Evolutionary conservation across 2,329 filamentous ascomycete genomes (phyloP), one percentile per base, ranked within the genome.

Genomic region (Pseudogymnoascus verrucosus): DNA sequence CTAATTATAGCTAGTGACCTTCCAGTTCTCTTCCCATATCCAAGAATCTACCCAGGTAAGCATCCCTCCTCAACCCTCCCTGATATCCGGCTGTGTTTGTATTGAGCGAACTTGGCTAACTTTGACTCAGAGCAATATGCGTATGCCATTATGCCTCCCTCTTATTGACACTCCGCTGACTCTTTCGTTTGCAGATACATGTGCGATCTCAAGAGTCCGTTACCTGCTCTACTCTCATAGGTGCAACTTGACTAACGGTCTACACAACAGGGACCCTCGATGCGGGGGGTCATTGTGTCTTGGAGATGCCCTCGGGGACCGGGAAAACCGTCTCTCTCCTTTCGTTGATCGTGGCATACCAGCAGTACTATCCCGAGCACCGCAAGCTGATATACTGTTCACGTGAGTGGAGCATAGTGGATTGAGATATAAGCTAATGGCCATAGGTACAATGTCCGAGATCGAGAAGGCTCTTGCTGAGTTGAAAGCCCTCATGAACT

Each of bases 281-380:
- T 82, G 89, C 89, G 19, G 91, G 91, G 62, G 96, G 95, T 66
- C 92, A 99, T 78, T 97, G 93, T 75, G 93, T 99, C 21, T 79
- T 99, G 70, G 95, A 99, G 78, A 99, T 99, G 95, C 95, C 95
- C 76, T 99, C 95, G 65, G 95, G 95, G 47, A 99, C 95, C 23
- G 95, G 95, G 66, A 99, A 99, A 80, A 99, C 95, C 0, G 90
- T 99, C 26, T 97, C 95, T 8, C 82, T 99, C 4, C 81, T 99
- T 51, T 97, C 95, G 0, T 84, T 99, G 69, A 99, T 99, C 72
- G 87, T 99, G 64, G 93, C 95, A 44, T 99, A 99, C 72, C 96
- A 99, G 76, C 90, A 95, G 74, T 88, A 93, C 74, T 93, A 93
- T 71, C 91, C 93, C 2, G 91, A 96, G 73, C 91, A 95, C 71